Evolutionary conservation across 2,329 filamentous ascomycete genomes (phyloP), one percentile per base, ranked within the genome.

Genomic region (Dactylellina leptospora): DNA sequence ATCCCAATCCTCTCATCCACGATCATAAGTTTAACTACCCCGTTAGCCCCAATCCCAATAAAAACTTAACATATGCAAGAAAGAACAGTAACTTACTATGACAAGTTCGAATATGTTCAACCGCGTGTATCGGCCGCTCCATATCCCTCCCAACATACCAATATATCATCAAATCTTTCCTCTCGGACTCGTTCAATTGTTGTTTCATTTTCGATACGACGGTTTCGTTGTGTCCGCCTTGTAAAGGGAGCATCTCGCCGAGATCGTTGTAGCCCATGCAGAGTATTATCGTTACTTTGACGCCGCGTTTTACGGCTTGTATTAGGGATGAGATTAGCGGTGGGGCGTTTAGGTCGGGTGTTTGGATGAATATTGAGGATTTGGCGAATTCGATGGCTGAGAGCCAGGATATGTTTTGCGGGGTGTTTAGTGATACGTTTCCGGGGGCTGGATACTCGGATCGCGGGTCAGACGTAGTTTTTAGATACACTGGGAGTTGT

Each of bases 221-320:
- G 27, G 10, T 48, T 28, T 72, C 68, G 16, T 72, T 72, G 22
- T 72, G 68, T 5, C 68, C 68, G 1, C 68, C 68, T 60, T 72
- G 68, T 3, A 53, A 20, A 1, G 68, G 68, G 5, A 72, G 33
- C 68, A 72, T 72, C 25, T 72, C 68, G 2, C 68, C 68, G 3
- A 72, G 59, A n/a, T 72, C 68, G 33, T 72, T 72, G 16, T 72
- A 72, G 13, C 68, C 68, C 8, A 72, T 22, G 18, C 68, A 72
- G 3, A 72, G 28, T 4, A 72, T 44, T 4, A 72, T 36, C 2
- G 3, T 48, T 11, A 72, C 68, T 27, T 60, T 23, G 13, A 64
- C 54, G 1, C 68, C 68, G 10, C 68, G 45, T 25, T 44, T 64
- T 18, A 60, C 54, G 0, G 68, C 68, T 16, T 54, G 25, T 4